These are phyloP conservation scores for Ceratobasidium theobromae DNA, from an alignment of 1,284 basidiomycete genomes.

Conservation along the genomic window DNA sequence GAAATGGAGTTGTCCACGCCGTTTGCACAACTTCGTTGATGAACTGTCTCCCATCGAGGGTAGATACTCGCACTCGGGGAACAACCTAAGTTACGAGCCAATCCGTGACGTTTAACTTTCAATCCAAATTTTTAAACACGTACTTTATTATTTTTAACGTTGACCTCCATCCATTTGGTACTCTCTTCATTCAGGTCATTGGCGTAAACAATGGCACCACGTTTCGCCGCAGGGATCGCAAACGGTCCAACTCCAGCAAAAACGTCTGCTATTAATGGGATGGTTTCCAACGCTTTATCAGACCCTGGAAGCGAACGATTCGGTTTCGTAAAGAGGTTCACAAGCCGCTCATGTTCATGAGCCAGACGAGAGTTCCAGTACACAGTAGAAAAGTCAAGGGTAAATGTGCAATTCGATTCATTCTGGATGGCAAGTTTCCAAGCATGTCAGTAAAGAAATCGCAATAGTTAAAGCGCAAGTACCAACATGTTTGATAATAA, in stretches of 20 bases:
- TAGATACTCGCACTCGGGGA: conserved; percentile 76
- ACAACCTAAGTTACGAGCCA: conserved; percentile 10
- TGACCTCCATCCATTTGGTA: conserved; percentile 73
- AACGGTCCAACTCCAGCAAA: conserved; percentile 99
- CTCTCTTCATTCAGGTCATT: conserved; percentile 95
- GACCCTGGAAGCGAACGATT: conserved; percentile 41
- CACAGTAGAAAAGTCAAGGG: conserved; percentile 92
- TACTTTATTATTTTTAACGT: conserved; percentile 75
- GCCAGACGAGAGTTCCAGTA: conserved; percentile 98
- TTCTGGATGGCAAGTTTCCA: conserved; percentile 50
- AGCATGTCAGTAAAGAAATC: neutral
- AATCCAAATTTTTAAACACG: conserved; percentile 29
- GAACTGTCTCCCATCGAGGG: conserved; percentile 83
- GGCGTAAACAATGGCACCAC: conserved; percentile 83
- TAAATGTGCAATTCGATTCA: conserved; percentile 84
- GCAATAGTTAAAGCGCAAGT: neutral
- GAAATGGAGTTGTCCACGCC: conserved; percentile 65
- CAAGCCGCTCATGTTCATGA: conserved; percentile 86
- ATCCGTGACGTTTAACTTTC: neutral
- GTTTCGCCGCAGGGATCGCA: conserved; percentile 88
- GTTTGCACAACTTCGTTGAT: conserved; percentile 62
- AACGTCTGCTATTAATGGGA: conserved; percentile 72
- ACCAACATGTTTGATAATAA: conserved; percentile 78
- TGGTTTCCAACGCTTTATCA: neutral
- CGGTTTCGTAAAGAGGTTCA: conserved; percentile 61